Conservation (phyloP, 1,139 yeast species). For the Kazachstania sp. region DNA sequence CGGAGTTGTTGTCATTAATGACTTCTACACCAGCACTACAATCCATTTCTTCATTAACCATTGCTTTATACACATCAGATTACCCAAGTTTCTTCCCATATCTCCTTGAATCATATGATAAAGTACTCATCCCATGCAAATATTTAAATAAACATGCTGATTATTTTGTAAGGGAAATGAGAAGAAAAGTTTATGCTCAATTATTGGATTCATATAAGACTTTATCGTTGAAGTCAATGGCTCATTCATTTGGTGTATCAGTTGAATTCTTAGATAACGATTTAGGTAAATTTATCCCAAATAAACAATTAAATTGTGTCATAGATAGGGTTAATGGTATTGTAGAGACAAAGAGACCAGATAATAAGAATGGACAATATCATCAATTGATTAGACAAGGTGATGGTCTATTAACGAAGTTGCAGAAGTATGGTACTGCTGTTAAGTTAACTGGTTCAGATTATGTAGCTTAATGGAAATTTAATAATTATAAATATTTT, state of each 20-base stretch:
- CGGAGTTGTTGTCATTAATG: constrained; percentile 78
- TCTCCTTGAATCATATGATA: constrained; percentile 70
- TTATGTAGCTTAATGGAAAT: constrained; percentile 35
- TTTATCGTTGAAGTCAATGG: constrained; percentile 84
- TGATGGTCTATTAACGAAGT: constrained; percentile 81
- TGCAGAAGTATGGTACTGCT: constrained; percentile 96
- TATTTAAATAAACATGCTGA: constrained; percentile 73
- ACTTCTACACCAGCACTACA: constrained; percentile 66
- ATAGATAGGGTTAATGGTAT: constrained; percentile 94
- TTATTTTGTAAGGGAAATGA: constrained; percentile 82
- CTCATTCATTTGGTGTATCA: constrained; percentile 81
- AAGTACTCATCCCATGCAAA: constrained; percentile 63
- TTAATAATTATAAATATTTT: background rate
- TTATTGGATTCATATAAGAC: constrained; percentile 90
- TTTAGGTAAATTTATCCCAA: constrained; percentile 84
- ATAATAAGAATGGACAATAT: constrained; percentile 90
- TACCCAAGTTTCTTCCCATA: constrained; percentile 74
- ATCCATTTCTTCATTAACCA: constrained; percentile 77
- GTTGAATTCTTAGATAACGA: constrained; percentile 77
- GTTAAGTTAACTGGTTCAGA: constrained; percentile 93
- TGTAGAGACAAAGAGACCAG: constrained; percentile 92
- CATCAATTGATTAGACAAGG: constrained; percentile 86
- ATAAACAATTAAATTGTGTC: constrained; percentile 87
- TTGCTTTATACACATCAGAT: constrained; percentile 82
- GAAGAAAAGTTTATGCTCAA: constrained; percentile 93